phyloP scores from a whole-genome alignment of 495 filamentous ascomycete genomes.

The Penicillium parvum region DNA sequence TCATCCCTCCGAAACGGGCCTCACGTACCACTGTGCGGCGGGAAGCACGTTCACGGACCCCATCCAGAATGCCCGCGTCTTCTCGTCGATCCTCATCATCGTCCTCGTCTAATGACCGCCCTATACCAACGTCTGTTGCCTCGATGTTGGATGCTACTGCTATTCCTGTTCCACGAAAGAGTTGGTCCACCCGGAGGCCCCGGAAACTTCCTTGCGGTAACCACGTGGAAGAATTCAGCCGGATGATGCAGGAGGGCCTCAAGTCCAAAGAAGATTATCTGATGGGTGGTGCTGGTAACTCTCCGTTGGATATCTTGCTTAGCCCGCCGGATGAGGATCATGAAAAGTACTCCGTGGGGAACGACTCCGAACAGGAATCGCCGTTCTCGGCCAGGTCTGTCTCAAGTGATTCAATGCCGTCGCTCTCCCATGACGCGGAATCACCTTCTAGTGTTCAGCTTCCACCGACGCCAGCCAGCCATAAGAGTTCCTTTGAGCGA shows the following conservation, averaged over 20 bases:
- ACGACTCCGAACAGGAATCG: constrained; percentile 38
- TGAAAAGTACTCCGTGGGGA: constrained; percentile 28
- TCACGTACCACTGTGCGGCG: constrained; percentile 22
- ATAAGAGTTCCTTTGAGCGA: constrained; percentile 38
- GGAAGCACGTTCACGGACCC: constrained; percentile 16
- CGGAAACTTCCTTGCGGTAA: constrained; percentile 38
- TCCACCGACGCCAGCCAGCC: constrained; percentile 34
- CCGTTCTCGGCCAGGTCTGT: constrained; percentile 47
- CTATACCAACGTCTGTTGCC: constrained; percentile 33
- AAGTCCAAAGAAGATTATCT: constrained; percentile 28
- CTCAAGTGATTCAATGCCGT: constrained; percentile 60
- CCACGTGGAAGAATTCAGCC: constrained; percentile 45
- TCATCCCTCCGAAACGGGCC: constrained; percentile 40
- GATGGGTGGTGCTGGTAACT: constrained; percentile 28
- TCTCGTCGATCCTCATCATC: constrained; percentile 33
- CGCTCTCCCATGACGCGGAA: constrained; percentile 51
- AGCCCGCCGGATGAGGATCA: constrained; percentile 43
- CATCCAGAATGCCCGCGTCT: constrained; percentile 20
- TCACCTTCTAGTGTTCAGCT: constrained; percentile 40
- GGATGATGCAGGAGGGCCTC: constrained; percentile 40
- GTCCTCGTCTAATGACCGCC: constrained; percentile 28
- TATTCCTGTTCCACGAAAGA: constrained; percentile 39
- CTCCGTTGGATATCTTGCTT: constrained; percentile 41
- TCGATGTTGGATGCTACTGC: constrained; percentile 44
- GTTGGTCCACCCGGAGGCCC: constrained; percentile 27